Conservation (phyloP, 805 yeast genomes). For the Metschnikowia rubicola region DNA sequence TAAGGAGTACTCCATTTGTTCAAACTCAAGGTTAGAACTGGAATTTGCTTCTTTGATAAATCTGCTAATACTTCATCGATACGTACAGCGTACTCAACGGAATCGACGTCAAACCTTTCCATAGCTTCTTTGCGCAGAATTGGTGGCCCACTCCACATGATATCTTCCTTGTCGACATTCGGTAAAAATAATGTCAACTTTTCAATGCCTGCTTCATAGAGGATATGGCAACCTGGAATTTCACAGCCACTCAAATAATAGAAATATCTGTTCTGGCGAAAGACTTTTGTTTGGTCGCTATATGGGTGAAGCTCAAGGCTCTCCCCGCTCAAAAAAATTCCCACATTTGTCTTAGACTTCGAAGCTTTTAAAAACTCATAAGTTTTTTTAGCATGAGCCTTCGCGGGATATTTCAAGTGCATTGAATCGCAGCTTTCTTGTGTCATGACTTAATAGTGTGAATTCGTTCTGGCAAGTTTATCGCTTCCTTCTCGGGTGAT, state of each 20-base stretch:
- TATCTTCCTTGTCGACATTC: conserved; percentile 78
- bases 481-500: no score
- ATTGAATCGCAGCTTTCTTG: not conserved
- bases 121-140: conserved; percentile 61
- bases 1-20: conserved; percentile 43
- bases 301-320: conserved; percentile 58
- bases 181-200: conserved; percentile 75
- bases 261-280: conserved; percentile 90
- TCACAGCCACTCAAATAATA: conserved; percentile 82
- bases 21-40: conserved; percentile 53
- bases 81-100: conserved; percentile 60
- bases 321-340: conserved; percentile 62
- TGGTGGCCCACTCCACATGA: conserved; percentile 97
- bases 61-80: conserved; percentile 36
- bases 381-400: conserved; percentile 62
- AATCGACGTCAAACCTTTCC: conserved; percentile 73
- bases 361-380: conserved; percentile 33
- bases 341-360: conserved; percentile 22
- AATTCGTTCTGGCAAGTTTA: not conserved
- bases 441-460: not conserved
- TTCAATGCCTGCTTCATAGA: conserved; percentile 52
- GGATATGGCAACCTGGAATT: conserved; percentile 69
- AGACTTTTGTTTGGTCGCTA: conserved; percentile 72
- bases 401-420: conserved; percentile 73
- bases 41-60: conserved; percentile 23